Evolutionary conservation across 2,329 filamentous ascomycete species (phyloP).

Genomic region (Exophiala sideris): DNA sequence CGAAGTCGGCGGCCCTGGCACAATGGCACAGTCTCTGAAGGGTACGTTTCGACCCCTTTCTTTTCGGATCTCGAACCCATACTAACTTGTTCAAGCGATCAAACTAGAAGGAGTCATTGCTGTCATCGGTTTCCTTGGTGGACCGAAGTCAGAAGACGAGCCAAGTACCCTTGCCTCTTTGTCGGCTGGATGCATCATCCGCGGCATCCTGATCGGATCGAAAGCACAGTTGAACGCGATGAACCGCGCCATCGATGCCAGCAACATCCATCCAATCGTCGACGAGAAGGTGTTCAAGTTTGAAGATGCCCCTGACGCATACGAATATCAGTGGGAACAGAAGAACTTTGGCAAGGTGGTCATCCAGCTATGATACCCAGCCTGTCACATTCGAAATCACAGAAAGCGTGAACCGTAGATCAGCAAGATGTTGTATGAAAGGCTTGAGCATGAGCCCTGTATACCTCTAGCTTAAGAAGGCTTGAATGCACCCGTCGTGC

Average conservation of each 20-base stretch:
- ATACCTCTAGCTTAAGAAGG: no score
- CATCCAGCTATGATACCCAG: slow-evolving; percentile 32
- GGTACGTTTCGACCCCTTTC: background rate
- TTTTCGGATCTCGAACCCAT: background rate
- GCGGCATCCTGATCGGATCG: slow-evolving; percentile 57
- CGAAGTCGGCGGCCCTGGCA: slow-evolving; percentile 65
- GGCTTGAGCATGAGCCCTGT: no score
- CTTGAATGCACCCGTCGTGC: no score
- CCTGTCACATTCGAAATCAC: background rate
- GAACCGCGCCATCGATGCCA: slow-evolving; percentile 57
- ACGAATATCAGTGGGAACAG: slow-evolving; percentile 53
- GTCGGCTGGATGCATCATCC: slow-evolving; percentile 51
- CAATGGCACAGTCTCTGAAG: slow-evolving; percentile 55
- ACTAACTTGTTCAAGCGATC: slow-evolving; percentile 34
- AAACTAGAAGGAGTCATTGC: slow-evolving; percentile 49
- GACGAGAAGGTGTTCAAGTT: slow-evolving; percentile 57
- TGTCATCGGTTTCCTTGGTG: slow-evolving; percentile 54
- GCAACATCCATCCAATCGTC: slow-evolving; percentile 57
- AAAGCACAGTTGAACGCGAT: slow-evolving; percentile 58
- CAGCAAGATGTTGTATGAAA: no score
- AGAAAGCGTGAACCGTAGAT: background rate
- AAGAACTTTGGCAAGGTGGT: slow-evolving; percentile 57
- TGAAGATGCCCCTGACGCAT: slow-evolving; percentile 52
- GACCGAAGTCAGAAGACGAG: slow-evolving; percentile 40
- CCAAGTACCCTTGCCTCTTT: slow-evolving; percentile 52